A percentile compares a stretch with the other conserved stretches of the same genome.
Evolutionary conservation across 2,329 filamentous ascomycete species (phyloP).

Genomic region (Hirsutella rhossiliensis): DNA sequence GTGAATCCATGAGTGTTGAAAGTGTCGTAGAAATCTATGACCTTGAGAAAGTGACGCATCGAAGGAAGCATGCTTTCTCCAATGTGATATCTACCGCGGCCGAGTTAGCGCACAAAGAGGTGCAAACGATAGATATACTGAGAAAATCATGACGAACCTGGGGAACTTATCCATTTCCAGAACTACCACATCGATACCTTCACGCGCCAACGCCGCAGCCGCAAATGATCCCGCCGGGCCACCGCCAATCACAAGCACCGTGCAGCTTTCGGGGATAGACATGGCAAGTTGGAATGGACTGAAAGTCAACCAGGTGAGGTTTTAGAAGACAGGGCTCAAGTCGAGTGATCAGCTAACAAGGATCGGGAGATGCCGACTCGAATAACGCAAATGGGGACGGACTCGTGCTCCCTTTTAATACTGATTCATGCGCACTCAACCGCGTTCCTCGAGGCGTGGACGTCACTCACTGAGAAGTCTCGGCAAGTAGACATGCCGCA

Average conservation of each 20-base stretch:
- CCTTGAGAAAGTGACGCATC: conserved; percentile 28
- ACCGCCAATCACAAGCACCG: conserved; percentile 4
- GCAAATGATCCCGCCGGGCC: conserved; percentile 7
- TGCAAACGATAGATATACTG: not conserved
- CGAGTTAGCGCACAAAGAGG: too few species aligned
- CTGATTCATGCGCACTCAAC: too few species aligned
- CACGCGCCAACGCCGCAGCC: conserved; percentile 6
- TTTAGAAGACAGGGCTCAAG: too few species aligned
- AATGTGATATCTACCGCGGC: conserved; percentile 18
- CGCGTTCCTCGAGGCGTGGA: too few species aligned
- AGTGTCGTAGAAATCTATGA: conserved; percentile 27
- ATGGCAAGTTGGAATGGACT: too few species aligned
- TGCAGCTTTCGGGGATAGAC: not conserved
- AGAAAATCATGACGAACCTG: conserved; percentile 1
- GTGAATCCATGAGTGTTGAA: conserved; percentile 28
- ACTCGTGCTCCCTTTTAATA: too few species aligned
- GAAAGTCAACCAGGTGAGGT: too few species aligned
- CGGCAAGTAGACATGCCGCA: too few species aligned
- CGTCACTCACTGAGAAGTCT: too few species aligned
- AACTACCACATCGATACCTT: conserved; percentile 6
- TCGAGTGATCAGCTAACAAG: too few species aligned
- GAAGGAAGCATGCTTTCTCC: conserved; percentile 25
- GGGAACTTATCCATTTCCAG: conserved; percentile 8
- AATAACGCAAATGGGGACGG: too few species aligned
- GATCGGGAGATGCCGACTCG: too few species aligned